Percentiles rank a stretch among this genome's conserved stretches.
Evolutionary conservation across 169 alveolate genomes (phyloP).

Genomic region (Hepatocystis sp.): DNA sequence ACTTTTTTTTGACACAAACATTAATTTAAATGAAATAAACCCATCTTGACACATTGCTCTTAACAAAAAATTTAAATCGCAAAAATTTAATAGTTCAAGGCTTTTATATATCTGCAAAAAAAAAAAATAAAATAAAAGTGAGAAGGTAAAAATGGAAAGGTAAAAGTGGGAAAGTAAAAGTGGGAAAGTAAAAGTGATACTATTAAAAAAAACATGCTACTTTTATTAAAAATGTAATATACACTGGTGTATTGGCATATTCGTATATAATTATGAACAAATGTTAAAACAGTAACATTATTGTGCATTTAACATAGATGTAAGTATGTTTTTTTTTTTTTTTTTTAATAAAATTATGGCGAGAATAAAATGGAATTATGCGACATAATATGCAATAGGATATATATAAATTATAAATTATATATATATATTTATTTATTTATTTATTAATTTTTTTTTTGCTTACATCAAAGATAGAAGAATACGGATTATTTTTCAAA

Average conservation of each 20-base stretch:
- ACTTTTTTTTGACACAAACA: constrained; percentile 47
- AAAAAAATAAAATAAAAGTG: background rate
- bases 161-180: background rate
- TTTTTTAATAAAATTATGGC: too few relatives aligned
- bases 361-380: too few relatives aligned
- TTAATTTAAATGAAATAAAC: constrained; percentile 40
- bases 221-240: too few relatives aligned
- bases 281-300: too few relatives aligned
- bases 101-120: constrained; percentile 45
- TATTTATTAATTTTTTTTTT: background rate
- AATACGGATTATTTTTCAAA: constrained; percentile 46
- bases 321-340: too few relatives aligned
- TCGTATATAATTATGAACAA: too few relatives aligned
- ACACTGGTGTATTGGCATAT: too few relatives aligned
- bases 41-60: constrained; percentile 62
- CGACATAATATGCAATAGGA: too few relatives aligned
- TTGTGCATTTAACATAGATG: too few relatives aligned
- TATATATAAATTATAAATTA: background rate
- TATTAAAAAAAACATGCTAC: too few relatives aligned
- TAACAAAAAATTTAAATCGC: constrained; percentile 40
- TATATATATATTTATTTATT: background rate
- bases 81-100: constrained; percentile 34
- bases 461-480: constrained; percentile 71
- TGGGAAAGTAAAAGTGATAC: background rate
- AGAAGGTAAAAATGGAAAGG: background rate